Evolutionary conservation across 306 rosid species (phyloP), one percentile per base, ranked within the genome.

Genomic region (barrel medic (Medicago truncatula)): DNA sequence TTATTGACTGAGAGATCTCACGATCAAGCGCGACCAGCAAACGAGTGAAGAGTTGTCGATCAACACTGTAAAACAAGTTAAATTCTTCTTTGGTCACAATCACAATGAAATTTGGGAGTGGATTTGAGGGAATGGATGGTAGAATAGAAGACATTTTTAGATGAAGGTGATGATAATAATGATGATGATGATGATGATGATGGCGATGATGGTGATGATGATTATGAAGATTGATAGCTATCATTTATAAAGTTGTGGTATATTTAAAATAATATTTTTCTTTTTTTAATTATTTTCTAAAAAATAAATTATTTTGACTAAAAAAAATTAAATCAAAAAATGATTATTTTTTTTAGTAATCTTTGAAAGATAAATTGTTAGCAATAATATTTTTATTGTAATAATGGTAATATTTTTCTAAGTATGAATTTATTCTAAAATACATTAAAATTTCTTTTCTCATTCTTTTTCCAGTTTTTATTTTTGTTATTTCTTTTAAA

Each of bases 31-130:
- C 13, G 14, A 75, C 76, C 10, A 89, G 75, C 64, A 93, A 13
- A 3, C 90, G 86, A 18, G 20, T 34, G 80, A 86, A 93, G 6
- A 93, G 87, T 2, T 39, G 50, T 4, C 98, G 85, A 49, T 93
- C 98, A 1, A 87, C 73, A 43, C 53, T 40, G 82, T 93, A 91
- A n/a, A 90, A 93, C 8, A 47, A 16, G 46, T 73, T 79, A 83
- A 89, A 90, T 28, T 88, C 91, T 34, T 87, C 88, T 20, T 78
- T 73, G 1, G 84, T 47, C 5, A 92, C 21, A 2, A 25, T 6
- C 15, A 77, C 38, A 15, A 36, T 13, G 5, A 16, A 36, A 4
- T 70, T 54, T 11, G 52, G 66, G 4, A 74, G 60, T 34, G 28
- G 1, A 4, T 44, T 47, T 69, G 74, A 3, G 6, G 50, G 23